These are phyloP conservation scores for Daldinia caldariorum DNA, from an alignment of 495 filamentous ascomycete genomes.

Conservation along the genomic window DNA sequence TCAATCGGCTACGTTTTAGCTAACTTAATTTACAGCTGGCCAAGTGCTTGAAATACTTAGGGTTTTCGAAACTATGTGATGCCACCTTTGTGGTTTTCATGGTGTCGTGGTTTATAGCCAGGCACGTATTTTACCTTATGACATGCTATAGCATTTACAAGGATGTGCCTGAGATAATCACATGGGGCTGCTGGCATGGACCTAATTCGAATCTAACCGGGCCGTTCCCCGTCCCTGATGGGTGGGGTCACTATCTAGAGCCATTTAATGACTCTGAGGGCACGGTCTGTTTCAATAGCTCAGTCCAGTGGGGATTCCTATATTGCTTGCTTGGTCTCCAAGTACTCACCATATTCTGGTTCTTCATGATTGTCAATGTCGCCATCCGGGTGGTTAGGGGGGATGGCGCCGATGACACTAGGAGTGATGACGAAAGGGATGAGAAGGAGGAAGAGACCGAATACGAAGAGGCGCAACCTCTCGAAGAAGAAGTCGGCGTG, in stretches of 20 bases:
- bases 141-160: conserved; percentile 83
- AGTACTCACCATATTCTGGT: conserved; percentile 84
- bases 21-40: conserved; percentile 69
- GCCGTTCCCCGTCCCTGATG: conserved; percentile 65
- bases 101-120: conserved; percentile 81
- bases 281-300: conserved; percentile 77
- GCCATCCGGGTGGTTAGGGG: conserved; percentile 79
- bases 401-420: conserved; percentile 81
- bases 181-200: conserved; percentile 75
- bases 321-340: conserved; percentile 81
- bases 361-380: conserved; percentile 84
- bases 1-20: neutral
- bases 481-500: conserved; percentile 74
- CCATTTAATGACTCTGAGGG: conserved; percentile 75
- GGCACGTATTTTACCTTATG: conserved; percentile 80
- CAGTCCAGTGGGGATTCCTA: conserved; percentile 79
- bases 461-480: conserved; percentile 59
- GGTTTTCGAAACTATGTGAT: conserved; percentile 79
- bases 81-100: conserved; percentile 87
- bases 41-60: conserved; percentile 92
- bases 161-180: conserved; percentile 70
- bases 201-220: conserved; percentile 59
- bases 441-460: conserved; percentile 64
- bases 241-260: conserved; percentile 69
- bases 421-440: conserved; percentile 86